Evolutionary conservation across 1,284 basidiomycete species (phyloP), one percentile per base, ranked within the genome.

Genomic region (Irpex rosettiformis): DNA sequence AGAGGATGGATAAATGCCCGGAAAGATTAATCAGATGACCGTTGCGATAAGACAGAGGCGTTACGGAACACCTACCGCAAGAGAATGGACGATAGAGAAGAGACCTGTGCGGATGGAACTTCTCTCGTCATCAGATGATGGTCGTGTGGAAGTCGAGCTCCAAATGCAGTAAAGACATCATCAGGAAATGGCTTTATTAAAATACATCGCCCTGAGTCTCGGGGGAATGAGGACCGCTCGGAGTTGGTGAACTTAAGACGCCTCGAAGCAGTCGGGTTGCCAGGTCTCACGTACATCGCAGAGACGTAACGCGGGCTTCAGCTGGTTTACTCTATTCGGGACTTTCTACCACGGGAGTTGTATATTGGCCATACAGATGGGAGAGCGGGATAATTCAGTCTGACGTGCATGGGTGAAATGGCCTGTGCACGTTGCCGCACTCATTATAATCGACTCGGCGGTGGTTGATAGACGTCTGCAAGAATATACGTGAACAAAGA

Each of bases 41-140:
- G 56, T 54, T 54, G 30, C 60, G 70, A 71, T 72, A 71, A 70
- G 68, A 63, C 29, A 55, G 57, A 24, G 61, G 61, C 55, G 56
- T 55, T 59, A 56, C 56, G 61, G 55, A 59, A 58, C 55, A 55
- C 54, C 25, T 59, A 64, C 64, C 66, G 66, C 61, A 63, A 51
- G 48, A 59, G 58, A 58, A 65, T 48, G 54, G 18, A 55, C 57
- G 52, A 51, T 61, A 58, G 61, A 62, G 60, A 58, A 63, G 24
- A 28, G 48, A 62, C 57, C 58, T 57, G 52, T 58, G 51, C 53
- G 57, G 52, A 62, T 63, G 66, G 66, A 61, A 59, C 67, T 69
- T 62, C 57, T 56, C 53, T 59, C 60, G 65, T 67, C 65, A 69
- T 69, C 68, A 68, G 66, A 69, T 67, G 66, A 67, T 69, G 62